Evolutionary conservation across 2,329 filamentous ascomycete genomes (phyloP), one percentile per base, ranked within the genome.

Genomic region (Ophiostoma sp.): DNA sequence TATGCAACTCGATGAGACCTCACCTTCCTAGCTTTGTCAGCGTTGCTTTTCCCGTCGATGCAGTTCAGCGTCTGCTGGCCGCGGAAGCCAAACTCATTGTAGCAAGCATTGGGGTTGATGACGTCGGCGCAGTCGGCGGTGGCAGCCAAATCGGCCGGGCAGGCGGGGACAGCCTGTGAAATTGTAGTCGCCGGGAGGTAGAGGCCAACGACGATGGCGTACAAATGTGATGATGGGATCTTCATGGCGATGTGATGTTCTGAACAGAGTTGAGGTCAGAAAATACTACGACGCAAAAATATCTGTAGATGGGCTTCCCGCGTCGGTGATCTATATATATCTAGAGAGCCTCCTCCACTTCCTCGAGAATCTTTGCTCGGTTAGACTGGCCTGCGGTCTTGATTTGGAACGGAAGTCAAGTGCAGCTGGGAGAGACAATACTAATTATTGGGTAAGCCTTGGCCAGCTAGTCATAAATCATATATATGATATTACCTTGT

Each of bases 91-190:
- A 79, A 82, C 75, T 82, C 77, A 76, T 83, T 83, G 76, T 83
- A 83, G 77, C 82, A 83, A 33, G 82, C 82, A 64, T 79, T 81
- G 22, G 82, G 80, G 64, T 83, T 81, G 74, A 82, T 81, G 42
- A 83, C 82, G 48, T 79, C 80, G 22, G 81, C 80, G 68, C 82
- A 83, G 36, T 83, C 81, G 63, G 82, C 80, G 12, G 79, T 81
- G 2, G 76, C 77, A 1, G 79, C 79, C 9, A 83, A 78, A 22
- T 82, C 81, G 22, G 72, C 71, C 19, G 79, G 81, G 75, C 82
- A 83, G 19, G 78, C 80, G 0, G 79, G 77, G 7, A 76, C 70
- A 0, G 75, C 22, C 55, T 83, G 81, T 22, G 77, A 76, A 0
- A 78, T 28, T 8, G 74, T 76, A 75, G 28, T 28, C 77, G 71